Conservation (phyloP, 2,329 filamentous ascomycete genomes). For the Akanthomyces dipterigenus region DNA sequence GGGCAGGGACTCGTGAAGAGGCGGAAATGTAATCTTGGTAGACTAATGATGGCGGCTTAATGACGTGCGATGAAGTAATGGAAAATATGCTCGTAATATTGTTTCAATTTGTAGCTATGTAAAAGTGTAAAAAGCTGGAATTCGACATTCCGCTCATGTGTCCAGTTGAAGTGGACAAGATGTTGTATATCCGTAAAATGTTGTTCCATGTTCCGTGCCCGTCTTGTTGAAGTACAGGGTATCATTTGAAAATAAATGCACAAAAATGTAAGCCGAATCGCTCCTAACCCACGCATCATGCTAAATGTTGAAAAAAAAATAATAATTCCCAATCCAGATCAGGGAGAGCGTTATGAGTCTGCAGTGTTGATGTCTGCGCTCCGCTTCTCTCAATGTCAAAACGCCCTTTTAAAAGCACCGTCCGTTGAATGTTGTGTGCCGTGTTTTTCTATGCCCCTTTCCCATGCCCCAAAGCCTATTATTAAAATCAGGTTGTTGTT, state of each 20-base stretch:
- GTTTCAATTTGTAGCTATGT: not conserved
- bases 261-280: constrained; percentile 5
- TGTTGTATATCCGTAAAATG: constrained; percentile 12
- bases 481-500: constrained; percentile 11
- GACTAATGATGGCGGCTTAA: too few relatives aligned
- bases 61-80: not conserved
- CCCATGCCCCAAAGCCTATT: not conserved
- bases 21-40: not conserved
- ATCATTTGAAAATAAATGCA: constrained; percentile 24
- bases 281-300: not conserved
- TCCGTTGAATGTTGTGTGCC: constrained; percentile 20
- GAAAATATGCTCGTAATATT: not conserved
- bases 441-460: not conserved
- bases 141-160: constrained; percentile 11
- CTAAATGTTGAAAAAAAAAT: constrained; percentile 22
- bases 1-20: not conserved
- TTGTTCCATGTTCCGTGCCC: constrained; percentile 12
- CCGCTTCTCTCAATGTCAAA: constrained; percentile 13
- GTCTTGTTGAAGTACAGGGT: constrained; percentile 29
- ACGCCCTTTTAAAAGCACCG: constrained; percentile 16
- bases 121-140: not conserved
- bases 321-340: constrained; percentile 11
- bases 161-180: constrained; percentile 26
- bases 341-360: not conserved
- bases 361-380: constrained; percentile 27